A percentile compares a stretch with the other conserved stretches of the same genome.
Conservation (phyloP, 306 rosid genomes). For the Oxytropis ochrocephala region DNA sequence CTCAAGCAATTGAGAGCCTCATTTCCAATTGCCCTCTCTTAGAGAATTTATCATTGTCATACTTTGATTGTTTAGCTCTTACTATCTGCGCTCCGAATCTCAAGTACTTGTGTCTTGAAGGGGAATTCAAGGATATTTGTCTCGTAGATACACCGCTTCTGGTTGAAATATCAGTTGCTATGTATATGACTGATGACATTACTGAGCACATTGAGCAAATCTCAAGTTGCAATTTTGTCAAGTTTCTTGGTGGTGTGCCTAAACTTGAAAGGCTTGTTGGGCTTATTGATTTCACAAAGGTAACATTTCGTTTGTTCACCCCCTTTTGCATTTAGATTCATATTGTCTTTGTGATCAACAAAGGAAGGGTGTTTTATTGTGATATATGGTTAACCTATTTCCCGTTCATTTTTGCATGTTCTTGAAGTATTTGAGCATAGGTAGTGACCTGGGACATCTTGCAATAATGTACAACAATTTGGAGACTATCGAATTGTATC, state of each 20-base stretch:
- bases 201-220: constrained; percentile 56
- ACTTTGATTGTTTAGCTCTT: constrained; percentile 62
- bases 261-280: constrained; percentile 75
- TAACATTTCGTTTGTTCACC: constrained; percentile 22
- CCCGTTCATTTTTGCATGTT: background rate
- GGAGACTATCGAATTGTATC: constrained; percentile 64
- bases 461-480: constrained; percentile 48
- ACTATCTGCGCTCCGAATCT: constrained; percentile 72
- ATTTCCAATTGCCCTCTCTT: constrained; percentile 67
- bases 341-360: background rate
- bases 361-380: background rate
- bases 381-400: background rate
- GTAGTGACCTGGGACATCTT: constrained; percentile 37
- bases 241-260: constrained; percentile 84
- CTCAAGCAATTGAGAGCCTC: constrained; percentile 70
- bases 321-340: background rate
- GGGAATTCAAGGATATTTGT: constrained; percentile 75
- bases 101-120: constrained; percentile 69
- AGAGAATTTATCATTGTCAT: constrained; percentile 64
- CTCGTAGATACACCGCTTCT: constrained; percentile 69
- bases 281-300: constrained; percentile 87
- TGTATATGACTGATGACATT: constrained; percentile 68
- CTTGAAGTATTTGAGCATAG: constrained; percentile 87
- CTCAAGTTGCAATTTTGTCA: constrained; percentile 62
- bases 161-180: constrained; percentile 51